Base-by-base conservation (phyloP, 805 yeast genomes). In the Priceomyces melissophilus region DNA sequence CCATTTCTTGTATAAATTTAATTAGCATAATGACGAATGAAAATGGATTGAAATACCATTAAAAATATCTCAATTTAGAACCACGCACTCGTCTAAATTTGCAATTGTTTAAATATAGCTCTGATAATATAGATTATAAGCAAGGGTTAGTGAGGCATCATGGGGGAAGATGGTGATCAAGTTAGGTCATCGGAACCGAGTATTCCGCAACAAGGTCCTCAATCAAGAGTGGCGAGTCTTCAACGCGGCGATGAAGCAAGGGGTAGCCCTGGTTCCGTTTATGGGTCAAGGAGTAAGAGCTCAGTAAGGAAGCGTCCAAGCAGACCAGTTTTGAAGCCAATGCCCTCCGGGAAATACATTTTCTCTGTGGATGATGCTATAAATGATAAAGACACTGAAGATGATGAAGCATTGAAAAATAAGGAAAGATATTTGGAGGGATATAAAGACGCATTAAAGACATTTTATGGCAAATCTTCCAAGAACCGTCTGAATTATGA, bases 341-440 rank as follows among this genome's bases (percentile, higher is more conserved):
- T 51, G 30, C 38, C 50, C 10, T 49, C 62, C 20, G 39, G 17
- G 23, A 69, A 69, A 46, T 52, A 65, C 35, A 67, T 84, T 0
- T 87, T 82, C 57, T 81, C 89, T 28, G 95, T 87, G 0, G 96
- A 87, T 56, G 96, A 87, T 58, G 88, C 84, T 52, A 78, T 84
- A 32, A 77, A 78, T 47, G 96, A 87, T 32, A 57, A 54, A 13
- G 48, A 52, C 47, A 72, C 81, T 12, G 84, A 79, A 44, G 78
- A 75, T 12, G 85, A 78, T 48, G 60, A 74, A 39, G 77, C 73
- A 43, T 12, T 35, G 12, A 30, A 39, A 13, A 59, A 79, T 16
- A 77, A 78, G 3, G 44, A 27, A 13, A 61, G 60, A 47, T 86
- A 84, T 53, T 51, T 80, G 26, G 95, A 84, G 53, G 93, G 93